Conservation (phyloP, 108 stramenopile genomes). For the Pseudonitzschia pungens region DNA sequence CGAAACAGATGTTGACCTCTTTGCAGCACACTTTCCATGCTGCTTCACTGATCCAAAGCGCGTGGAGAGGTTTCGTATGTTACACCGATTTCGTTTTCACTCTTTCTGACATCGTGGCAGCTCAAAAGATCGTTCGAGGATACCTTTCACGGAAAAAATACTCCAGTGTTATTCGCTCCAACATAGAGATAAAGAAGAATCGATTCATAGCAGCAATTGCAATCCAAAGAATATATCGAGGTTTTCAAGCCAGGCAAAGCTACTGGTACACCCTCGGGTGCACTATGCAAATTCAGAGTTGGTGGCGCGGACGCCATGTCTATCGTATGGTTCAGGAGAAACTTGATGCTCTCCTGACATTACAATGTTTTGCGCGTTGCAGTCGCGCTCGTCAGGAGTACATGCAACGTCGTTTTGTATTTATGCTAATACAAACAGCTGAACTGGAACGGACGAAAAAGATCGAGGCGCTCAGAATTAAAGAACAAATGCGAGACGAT, state of each 20-base stretch:
- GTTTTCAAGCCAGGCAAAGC: slow-evolving; percentile 54
- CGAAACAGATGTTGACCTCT: slow-evolving; percentile 22
- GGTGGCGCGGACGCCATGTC: slow-evolving; percentile 37
- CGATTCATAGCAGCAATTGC: slow-evolving; percentile 25
- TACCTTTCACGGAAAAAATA: slow-evolving; percentile 30
- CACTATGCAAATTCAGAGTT: slow-evolving; percentile 56
- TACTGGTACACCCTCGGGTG: slow-evolving; percentile 58
- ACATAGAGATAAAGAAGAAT: background rate
- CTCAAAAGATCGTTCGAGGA: slow-evolving; percentile 52
- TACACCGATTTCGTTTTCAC: slow-evolving; percentile 62
- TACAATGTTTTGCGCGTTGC: slow-evolving; percentile 38
- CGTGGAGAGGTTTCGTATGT: slow-evolving; percentile 66
- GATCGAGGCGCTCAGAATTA: slow-evolving; percentile 28
- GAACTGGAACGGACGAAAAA: slow-evolving; percentile 27
- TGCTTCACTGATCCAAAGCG: slow-evolving; percentile 57
- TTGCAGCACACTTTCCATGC: slow-evolving; percentile 29
- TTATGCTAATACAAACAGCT: slow-evolving; percentile 26
- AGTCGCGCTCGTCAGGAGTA: slow-evolving; percentile 37
- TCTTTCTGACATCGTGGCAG: slow-evolving; percentile 58
- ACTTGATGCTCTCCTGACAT: slow-evolving; percentile 16
- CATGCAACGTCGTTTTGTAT: slow-evolving; percentile 37
- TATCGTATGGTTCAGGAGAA: slow-evolving; percentile 9
- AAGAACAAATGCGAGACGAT: slow-evolving; percentile 29
- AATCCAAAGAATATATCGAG: slow-evolving; percentile 62
- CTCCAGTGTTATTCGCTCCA: background rate